Evolutionary conservation across 2,329 filamentous ascomycete genomes (phyloP), one percentile per base, ranked within the genome.

Genomic region (Aaosphaeria arxii): DNA sequence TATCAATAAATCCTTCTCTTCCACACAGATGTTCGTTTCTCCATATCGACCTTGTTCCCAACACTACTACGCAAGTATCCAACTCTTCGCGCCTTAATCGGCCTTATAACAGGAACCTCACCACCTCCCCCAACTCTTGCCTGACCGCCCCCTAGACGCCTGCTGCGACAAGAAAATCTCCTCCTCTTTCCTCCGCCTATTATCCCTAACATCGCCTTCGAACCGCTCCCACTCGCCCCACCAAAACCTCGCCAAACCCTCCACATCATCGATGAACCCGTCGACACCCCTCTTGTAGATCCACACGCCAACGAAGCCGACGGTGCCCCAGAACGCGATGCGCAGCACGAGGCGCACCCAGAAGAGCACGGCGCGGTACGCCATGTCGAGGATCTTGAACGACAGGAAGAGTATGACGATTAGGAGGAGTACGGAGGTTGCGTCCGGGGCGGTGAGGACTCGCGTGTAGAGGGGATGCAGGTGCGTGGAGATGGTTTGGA

Each of bases 351-450:
- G 64, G n/a, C 80, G 75, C 45, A 90, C 81, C 83, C 89, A 90
- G 74, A 85, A 95, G 63, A 90, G 74, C 49, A 95, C 77, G 17
- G 89, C 73, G 51, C 89, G 81, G 52, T 85, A 83, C 13, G 90
- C 74, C 74, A 87, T 86, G 65, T 85, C 80, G 54, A 86, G 72
- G 39, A 94, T 75, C 55, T 82, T 81, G 50, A 86, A 71, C 9
- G 77, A 78, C 48, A 91, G 66, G 63, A 90, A 76, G 44, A 92
- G 69, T 47, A 84, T 71, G 30, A 84, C 57, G 40, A 86, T 71
- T 4, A 88, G 73, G 6, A 85, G 60, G 11, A 76, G 74, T 44
- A 86, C 70, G 7, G 79, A 74, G 42, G 79, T 69, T 47, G 78
- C 66, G 59, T 77, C 75, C 44, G 74, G 74, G 49, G 68, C 56